A percentile compares a stretch with the other conserved stretches of the same genome.
Conservation (phyloP, 805 yeast species). For the Blastobotrys mokoenaii region DNA sequence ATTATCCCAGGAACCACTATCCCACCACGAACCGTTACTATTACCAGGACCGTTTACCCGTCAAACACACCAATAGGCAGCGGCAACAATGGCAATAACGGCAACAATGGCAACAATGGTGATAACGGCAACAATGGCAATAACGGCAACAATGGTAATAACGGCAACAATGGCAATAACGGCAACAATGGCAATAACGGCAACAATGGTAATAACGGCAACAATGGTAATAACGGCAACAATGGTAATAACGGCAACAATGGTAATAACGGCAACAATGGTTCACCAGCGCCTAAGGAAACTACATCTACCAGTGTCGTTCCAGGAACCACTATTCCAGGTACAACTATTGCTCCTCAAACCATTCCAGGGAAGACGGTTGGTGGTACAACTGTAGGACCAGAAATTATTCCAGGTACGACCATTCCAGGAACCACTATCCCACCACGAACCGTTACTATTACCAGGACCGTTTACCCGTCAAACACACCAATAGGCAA, state of each 20-base stretch:
- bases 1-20: constrained; percentile 2
- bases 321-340: constrained; percentile 16
- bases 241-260: too few relatives aligned
- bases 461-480: constrained; percentile 3
- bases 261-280: too few relatives aligned
- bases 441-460: constrained; percentile 12
- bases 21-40: constrained; percentile 9
- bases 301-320: constrained; percentile 9
- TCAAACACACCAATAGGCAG: background rate
- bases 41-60: constrained; percentile 3
- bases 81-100: background rate
- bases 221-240: too few relatives aligned
- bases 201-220: too few relatives aligned
- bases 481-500: background rate
- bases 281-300: background rate
- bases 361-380: constrained; percentile 8
- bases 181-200: too few relatives aligned
- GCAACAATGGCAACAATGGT: background rate
- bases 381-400: constrained; percentile 2
- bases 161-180: background rate
- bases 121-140: background rate
- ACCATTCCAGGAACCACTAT: constrained; percentile 15
- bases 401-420: constrained; percentile 11
- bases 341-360: constrained; percentile 1
- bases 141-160: background rate